Percentiles rank a stretch among this genome's conserved stretches.
These are phyloP conservation scores for Pseudoneurospora amorphoporcata DNA, from an alignment of 495 filamentous ascomycete species.

Conservation along the genomic window DNA sequence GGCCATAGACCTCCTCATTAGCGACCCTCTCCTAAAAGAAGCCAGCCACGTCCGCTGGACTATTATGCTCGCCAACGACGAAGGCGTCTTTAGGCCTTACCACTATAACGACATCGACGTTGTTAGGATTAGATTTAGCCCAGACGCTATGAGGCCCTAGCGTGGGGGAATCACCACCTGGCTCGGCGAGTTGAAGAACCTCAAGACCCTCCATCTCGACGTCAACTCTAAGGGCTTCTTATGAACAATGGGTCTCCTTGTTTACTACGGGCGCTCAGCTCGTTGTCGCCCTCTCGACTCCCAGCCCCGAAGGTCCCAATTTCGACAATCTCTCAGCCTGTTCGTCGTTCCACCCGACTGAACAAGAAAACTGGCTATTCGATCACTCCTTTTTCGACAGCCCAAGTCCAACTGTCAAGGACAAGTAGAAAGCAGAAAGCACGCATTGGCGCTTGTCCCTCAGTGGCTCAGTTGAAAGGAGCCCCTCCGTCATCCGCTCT, in stretches of 20 bases:
- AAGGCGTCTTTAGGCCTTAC: background rate
- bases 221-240: background rate
- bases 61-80: background rate
- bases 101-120: background rate
- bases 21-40: background rate
- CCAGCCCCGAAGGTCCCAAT: background rate
- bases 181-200: background rate
- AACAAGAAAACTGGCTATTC: too few relatives aligned
- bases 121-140: background rate
- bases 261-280: too few relatives aligned
- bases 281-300: too few relatives aligned
- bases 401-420: too few relatives aligned
- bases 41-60: background rate
- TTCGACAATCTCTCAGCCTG: background rate
- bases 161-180: background rate
- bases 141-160: background rate
- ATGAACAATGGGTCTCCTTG: too few relatives aligned
- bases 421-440: too few relatives aligned
- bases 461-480: background rate
- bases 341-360: background rate
- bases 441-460: too few relatives aligned
- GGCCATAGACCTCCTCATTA: background rate
- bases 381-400: too few relatives aligned
- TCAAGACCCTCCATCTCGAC: background rate
- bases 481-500: background rate